Base-by-base conservation (phyloP, 2,329 filamentous ascomycete species). In the Incumbomyces delicatus region DNA sequence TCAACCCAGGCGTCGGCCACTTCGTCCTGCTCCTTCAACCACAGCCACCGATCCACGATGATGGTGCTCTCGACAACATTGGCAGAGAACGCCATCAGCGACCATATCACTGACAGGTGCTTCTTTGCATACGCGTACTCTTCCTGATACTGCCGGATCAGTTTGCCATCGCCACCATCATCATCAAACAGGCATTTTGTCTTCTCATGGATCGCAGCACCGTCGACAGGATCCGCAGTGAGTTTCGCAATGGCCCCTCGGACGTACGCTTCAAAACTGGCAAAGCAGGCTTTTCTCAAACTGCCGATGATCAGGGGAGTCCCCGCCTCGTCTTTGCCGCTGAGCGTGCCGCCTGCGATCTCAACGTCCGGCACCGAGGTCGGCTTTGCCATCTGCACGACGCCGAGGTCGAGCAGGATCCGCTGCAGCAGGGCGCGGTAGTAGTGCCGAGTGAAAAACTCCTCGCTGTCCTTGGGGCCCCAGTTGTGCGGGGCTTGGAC, bases 401-500 rank as follows among this genome's bases (percentile, higher is more conserved):
- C 78, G 1, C 83, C 85, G 27, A 77, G 76, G 61, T 98, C 92
- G 0, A 95, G 74, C 52, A 96, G 88, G n/a, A 98, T 83, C 49
- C 84, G 84, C 64, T 98, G 92, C 17, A 96, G 71, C 0, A 96
- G 73, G 0, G 92, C 87, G 37, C 92, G 85, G 70, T 84, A 98
- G 66, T 92, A 95, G 64, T 98, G 92, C 0, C 90, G 78, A 0
- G 81, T 87, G 70, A 98, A 96, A 68, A 96, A 98, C 6, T 72
- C 74, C 43, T 88, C 83, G 61, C 86, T 94, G 50, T 95, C 89
- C 22, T 75, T 70, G 18, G 73, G 71, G 2, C 84, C 85, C 92
- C 92, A 98, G 68, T 98, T 98, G 50, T 81, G 75, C 1, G 92
- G 89, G 6, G 92, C 92, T 68, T 98, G 92, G 41, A 94, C 89